A percentile compares a stretch with the other conserved stretches of the same genome.
Conservation (phyloP, 257 asterid genomes). For the Fraxinus excelsior region DNA sequence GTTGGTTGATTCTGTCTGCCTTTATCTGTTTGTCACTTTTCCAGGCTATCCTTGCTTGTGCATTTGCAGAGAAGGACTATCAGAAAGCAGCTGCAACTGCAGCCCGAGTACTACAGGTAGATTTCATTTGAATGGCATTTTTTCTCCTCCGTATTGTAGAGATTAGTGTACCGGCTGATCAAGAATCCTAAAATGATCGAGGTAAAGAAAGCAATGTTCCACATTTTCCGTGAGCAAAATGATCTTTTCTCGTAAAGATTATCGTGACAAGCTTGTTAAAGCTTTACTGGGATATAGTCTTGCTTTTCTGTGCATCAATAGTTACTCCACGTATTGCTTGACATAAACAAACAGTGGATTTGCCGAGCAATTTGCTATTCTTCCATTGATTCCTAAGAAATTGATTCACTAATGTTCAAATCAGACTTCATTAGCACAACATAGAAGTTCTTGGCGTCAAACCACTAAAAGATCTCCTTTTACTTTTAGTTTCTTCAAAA, state of each 20-base stretch:
- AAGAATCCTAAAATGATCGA: neutral
- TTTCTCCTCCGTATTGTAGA: neutral
- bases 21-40: neutral
- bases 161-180: neutral
- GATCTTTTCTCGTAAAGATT: neutral
- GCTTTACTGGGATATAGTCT: neutral
- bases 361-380: neutral
- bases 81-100: slow-evolving; percentile 79
- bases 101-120: slow-evolving; percentile 81
- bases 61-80: slow-evolving; percentile 94
- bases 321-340: neutral
- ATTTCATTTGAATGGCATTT: neutral
- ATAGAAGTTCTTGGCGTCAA: neutral
- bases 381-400: neutral
- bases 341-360: neutral
- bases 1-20: neutral
- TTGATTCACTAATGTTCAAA: no score
- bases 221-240: no score
- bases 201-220: neutral
- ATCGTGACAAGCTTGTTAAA: neutral
- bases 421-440: neutral
- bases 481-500: neutral
- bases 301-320: neutral
- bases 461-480: neutral
- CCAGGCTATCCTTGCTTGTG: slow-evolving; percentile 94